Percentiles rank a stretch among this genome's conserved stretches.
phyloP scores from a whole-genome alignment of 345 rosid species.

The Eucalyptus marginata region DNA sequence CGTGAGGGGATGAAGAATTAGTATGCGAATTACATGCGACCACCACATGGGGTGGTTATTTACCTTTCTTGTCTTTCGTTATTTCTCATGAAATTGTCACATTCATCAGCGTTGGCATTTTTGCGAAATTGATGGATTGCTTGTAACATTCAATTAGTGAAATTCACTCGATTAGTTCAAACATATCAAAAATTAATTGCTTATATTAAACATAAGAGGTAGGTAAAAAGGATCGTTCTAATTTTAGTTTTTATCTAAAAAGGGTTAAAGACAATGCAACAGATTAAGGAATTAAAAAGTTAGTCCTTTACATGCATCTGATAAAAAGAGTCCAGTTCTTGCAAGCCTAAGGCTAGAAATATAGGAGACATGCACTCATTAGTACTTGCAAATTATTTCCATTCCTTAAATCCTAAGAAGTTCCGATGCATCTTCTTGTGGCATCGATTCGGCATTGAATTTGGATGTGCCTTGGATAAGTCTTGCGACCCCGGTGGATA shows the following conservation, averaged over 20 bases:
- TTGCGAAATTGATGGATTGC: neutral
- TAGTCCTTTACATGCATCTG: neutral
- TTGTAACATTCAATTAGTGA: neutral
- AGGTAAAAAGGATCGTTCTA: neutral
- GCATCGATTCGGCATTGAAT: neutral
- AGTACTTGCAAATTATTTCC: neutral
- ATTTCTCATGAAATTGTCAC: neutral
- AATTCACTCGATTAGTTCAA: neutral
- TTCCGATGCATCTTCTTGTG: neutral
- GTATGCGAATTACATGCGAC: too few relatives aligned
- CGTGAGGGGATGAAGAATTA: too few relatives aligned
- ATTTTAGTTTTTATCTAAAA: neutral
- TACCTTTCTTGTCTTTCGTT: neutral
- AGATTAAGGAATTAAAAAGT: neutral
- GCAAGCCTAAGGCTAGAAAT: neutral
- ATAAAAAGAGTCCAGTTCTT: neutral
- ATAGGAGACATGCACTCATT: neutral
- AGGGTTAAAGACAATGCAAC: neutral
- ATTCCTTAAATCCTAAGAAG: neutral
- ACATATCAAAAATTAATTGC: neutral
- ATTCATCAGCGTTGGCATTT: neutral
- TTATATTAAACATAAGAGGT: neutral
- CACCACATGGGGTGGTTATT: too few relatives aligned
- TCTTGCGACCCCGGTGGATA: neutral
- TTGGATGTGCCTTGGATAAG: neutral